Base-by-base conservation (phyloP, 2,329 filamentous ascomycete genomes). In the Didymella lethalis region DNA sequence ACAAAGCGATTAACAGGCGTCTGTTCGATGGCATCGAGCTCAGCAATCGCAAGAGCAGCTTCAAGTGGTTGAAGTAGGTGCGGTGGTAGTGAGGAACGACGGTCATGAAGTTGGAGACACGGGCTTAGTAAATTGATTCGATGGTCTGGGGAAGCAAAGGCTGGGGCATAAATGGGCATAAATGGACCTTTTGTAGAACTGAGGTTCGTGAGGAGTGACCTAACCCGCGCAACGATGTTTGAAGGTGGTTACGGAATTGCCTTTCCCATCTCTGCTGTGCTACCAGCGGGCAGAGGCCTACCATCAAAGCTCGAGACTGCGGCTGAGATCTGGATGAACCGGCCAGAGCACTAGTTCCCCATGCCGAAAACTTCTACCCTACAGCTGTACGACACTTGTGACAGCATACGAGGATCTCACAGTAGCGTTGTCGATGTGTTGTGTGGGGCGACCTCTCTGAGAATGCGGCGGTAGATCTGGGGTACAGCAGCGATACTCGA, bases 21-120 rank as follows among this genome's bases (percentile, higher is more conserved):
- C 29, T 59, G 57, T 28, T 54, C 51, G 7, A 59, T 59, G 16
- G 50, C n/a, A 26, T 54, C 50, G 6, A 59, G 47, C 41, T 59
- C 50, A 10, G 51, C 38, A 40, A 59, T 31, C 14, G 50, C 50
- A 38, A 59, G 23, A 29, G 50, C 50, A 10, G 50, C 29, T 26
- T 53, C 41, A 25, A 31, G 2, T 46, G 41, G 25, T 53, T 53
- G 32, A 20, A 46, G 50, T 53, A 53, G 20, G 18, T 10, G 28
- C 50, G 31, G 20, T 53, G 41, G 16, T 38, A 46, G 32, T 46
- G 41, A 23, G 50, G 50, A 53, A 38, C 23, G 32, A 23, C 20
- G 31, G 5, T 46, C 50, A 46, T 31, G n/a, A 46, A 52, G 32
- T 12, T 29, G 14, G 49, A 28, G 26, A 20, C 14, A 36, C 49